These are phyloP conservation scores for Aspergillus sp. DNA, from an alignment of 2,329 filamentous ascomycete species.

Conservation along the genomic window DNA sequence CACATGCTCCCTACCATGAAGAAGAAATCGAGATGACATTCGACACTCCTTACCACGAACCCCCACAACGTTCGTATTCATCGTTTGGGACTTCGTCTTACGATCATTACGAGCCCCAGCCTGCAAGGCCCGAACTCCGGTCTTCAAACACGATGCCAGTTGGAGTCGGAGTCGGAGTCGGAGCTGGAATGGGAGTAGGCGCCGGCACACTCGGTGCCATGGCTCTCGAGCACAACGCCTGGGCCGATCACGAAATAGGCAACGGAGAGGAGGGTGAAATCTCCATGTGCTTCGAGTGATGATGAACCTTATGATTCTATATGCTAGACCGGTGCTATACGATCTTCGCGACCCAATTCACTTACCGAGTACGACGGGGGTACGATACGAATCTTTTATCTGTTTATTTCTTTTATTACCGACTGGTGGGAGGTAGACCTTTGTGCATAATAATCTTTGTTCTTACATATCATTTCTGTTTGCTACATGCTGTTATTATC, in stretches of 20 bases:
- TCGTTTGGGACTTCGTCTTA: slow-evolving; percentile 15
- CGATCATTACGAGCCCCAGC: slow-evolving; percentile 9
- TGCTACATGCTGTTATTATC: not conserved
- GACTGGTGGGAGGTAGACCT: not conserved
- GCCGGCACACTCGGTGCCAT: slow-evolving; percentile 28
- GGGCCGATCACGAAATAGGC: slow-evolving; percentile 66
- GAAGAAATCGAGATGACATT: slow-evolving; percentile 66
- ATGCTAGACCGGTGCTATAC: not conserved
- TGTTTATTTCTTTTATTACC: not conserved
- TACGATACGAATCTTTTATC: not conserved
- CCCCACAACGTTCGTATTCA: slow-evolving; percentile 20
- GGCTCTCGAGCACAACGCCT: slow-evolving; percentile 58
- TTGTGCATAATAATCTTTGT: not conserved
- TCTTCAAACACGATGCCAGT: slow-evolving; percentile 34
- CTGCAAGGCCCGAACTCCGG: slow-evolving; percentile 28
- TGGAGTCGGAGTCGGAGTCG: slow-evolving; percentile 25
- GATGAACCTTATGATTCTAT: slow-evolving; percentile 2
- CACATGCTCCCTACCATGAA: slow-evolving; percentile 20
- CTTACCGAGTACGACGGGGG: not conserved
- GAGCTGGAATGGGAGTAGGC: slow-evolving; percentile 20
- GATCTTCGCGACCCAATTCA: not conserved
- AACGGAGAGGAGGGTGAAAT: slow-evolving; percentile 75
- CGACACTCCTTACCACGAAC: slow-evolving; percentile 60
- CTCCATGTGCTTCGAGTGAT: slow-evolving; percentile 75
- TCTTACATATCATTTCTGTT: slow-evolving; percentile 3